Percentiles rank a stretch among this genome's conserved stretches.
Conservation (phyloP, 148 eudicot genomes). For the Arbutus unedo region DNA sequence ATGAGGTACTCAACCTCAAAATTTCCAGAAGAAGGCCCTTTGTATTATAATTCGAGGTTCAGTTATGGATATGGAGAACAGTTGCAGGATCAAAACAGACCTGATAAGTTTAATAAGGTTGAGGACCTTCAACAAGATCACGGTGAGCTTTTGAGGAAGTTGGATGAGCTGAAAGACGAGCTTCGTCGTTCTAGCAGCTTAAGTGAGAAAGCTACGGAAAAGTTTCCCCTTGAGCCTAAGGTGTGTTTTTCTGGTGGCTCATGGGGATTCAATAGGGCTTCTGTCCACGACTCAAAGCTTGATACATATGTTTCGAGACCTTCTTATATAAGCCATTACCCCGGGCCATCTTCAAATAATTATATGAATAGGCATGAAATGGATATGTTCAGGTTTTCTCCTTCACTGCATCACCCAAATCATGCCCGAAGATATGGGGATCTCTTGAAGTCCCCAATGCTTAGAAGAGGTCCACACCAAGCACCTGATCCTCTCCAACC, state of each 20-base stretch:
- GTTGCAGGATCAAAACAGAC: slow-evolving; percentile 26
- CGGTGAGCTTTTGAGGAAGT: slow-evolving; percentile 67
- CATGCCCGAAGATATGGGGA: slow-evolving; percentile 41
- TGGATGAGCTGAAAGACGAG: slow-evolving; percentile 81
- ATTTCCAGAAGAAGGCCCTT: slow-evolving; percentile 46
- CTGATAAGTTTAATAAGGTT: slow-evolving; percentile 35
- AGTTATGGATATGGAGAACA: slow-evolving; percentile 25
- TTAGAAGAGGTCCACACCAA: slow-evolving; percentile 42
- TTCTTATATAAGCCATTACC: slow-evolving; percentile 43
- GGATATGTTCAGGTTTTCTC: slow-evolving; percentile 31
- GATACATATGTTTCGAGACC: slow-evolving; percentile 8
- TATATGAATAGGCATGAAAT: slow-evolving; percentile 28
- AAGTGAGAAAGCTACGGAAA: slow-evolving; percentile 49
- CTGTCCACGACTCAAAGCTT: no score
- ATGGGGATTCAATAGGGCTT: no score
- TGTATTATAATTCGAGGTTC: slow-evolving; percentile 22
- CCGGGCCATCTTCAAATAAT: slow-evolving; percentile 32
- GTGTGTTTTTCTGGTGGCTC: slow-evolving; percentile 34
- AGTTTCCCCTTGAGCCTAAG: slow-evolving; percentile 36
- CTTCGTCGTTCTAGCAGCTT: slow-evolving; percentile 47
- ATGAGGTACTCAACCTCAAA: slow-evolving; percentile 37
- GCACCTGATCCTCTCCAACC: slow-evolving; percentile 37
- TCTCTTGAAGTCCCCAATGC: slow-evolving; percentile 48
- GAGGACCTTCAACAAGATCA: slow-evolving; percentile 52
- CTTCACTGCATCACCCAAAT: slow-evolving; percentile 28